Base-by-base conservation (phyloP, 2,329 filamentous ascomycete genomes). In the Neonectria coccinea region DNA sequence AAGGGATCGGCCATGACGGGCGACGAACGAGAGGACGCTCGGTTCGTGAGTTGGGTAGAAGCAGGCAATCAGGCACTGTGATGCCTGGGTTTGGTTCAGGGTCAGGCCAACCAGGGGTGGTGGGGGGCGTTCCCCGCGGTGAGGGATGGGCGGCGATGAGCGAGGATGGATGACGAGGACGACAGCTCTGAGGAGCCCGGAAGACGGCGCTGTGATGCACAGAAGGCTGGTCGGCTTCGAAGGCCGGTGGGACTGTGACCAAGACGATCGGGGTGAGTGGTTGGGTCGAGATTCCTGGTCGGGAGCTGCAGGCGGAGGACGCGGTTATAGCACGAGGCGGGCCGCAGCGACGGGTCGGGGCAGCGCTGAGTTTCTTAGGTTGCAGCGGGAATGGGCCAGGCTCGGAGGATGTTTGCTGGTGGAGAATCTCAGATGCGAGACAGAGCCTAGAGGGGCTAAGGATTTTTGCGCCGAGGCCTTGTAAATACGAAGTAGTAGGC, bases 1-100 rank as follows among this genome's bases (percentile, higher is more conserved):
- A 90, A 89, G 36, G 81, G 76, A 75, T 90, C 88, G 73, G 86
- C 85, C 89, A 91, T 91, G 77, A 70, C 79, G 78, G 64, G 50
- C 48, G 22, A 55, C 25, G 47, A 27, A 48, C 9, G 36, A 39
- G 59, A 64, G 50, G 59, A 50, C 41, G 50, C 58, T 66, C 50
- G 59, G 44, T 59, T 55, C 29, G 55, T 54, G 44, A 55, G 48
- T 16, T 45, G 22, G 47, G 55, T 44, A 29, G 12, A 22, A 29
- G 53, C 56, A 44, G 25, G 52, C 56, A 25, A 56, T 56, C 29
- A 53, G 64, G 51, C 42, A 63, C 44, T 58, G 44, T 25, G 51
- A 62, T 64, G 48, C 61, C 57, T 65, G 55, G 59, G 61, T 59
- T 62, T 44, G 53, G 47, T 36, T 67, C 29, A 62, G 66, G 50